Base-by-base conservation (phyloP, 2,329 filamentous ascomycete species). In the Nemania sp. region DNA sequence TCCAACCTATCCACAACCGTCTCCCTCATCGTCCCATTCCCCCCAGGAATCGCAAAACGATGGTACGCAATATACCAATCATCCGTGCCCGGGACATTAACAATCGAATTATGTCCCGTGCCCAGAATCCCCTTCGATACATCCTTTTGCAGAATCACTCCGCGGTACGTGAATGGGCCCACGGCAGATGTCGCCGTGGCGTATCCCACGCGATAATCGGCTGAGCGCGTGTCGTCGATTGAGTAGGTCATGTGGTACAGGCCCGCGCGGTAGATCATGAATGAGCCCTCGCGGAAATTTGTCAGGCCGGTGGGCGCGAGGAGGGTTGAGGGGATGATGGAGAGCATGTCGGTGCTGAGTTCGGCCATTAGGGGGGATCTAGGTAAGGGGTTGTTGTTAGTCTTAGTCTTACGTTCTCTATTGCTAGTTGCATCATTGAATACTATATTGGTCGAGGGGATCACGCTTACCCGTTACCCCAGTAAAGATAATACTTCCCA, bases 401-500 rank as follows among this genome's bases (percentile, higher is more conserved):
- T n/a, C n/a, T n/a, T n/a, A n/a, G n/a, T n/a, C n/a, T n/a, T n/a
- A n/a, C n/a, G n/a, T n/a, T n/a, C n/a, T n/a, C 8, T 20, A 1
- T 3, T 33, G 1, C 3, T 20, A 23, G 19, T 1, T 3, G 11
- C 8, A 5, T 33, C 5, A 11, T 22, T 44, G 26, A n/a, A 43
- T 5, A 42, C 15, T 9, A 43, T 14, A 33, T n/a, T n/a, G n/a
- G n/a, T n/a, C n/a, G n/a, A n/a, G 11, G 3, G 17, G 24, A 49
- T 7, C 19, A 2, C 19, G 36, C 57, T 40, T 52, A 62, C 57
- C 60, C 73, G 44, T 79, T 79, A 4, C 84, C 84, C 70, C 86
- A 86, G 67, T 84, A 87, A 6, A 88, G 64, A 56, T 85, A 87
- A 48, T 80, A 82, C 33, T 77, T 73, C 2, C 79, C 80, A 34